Percentiles rank a stretch among this genome's conserved stretches.
Evolutionary conservation across 768 basidiomycete species (phyloP).

Genomic region (Pulveroboletus ravenelii): DNA sequence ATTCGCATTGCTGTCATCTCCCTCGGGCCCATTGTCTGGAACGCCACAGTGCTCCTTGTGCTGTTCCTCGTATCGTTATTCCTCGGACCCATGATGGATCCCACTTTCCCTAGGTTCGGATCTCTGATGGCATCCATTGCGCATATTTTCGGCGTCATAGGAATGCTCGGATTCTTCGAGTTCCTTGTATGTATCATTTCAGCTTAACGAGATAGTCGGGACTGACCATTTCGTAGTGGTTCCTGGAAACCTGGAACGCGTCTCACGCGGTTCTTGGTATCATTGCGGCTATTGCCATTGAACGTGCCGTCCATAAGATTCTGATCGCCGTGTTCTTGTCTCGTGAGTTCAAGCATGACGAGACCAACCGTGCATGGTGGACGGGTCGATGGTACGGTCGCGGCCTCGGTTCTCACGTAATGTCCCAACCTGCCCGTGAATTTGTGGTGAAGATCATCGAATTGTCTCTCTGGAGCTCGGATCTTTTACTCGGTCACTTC

Average conservation of each 20-base stretch:
- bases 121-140: constrained; percentile 89
- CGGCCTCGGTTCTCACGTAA: constrained; percentile 82
- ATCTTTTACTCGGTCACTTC: constrained; percentile 83
- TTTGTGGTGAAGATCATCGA: constrained; percentile 98
- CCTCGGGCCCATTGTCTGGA: constrained; percentile 93
- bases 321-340: constrained; percentile 91
- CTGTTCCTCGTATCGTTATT: constrained; percentile 89
- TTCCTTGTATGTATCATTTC: constrained; percentile 64
- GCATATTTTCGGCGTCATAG: constrained; percentile 75
- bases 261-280: constrained; percentile 92
- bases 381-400: constrained; percentile 97
- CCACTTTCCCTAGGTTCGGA: constrained; percentile 83
- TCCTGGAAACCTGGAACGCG: constrained; percentile 86
- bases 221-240: constrained; percentile 60
- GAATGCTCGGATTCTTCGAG: constrained; percentile 93
- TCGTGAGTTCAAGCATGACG: constrained; percentile 98
- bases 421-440: constrained; percentile 98
- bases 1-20: constrained; percentile 92
- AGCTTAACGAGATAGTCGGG: background rate
- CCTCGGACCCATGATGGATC: constrained; percentile 86
- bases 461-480: constrained; percentile 91
- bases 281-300: constrained; percentile 86
- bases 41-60: constrained; percentile 80
- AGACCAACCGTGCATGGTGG: constrained; percentile 99
- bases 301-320: constrained; percentile 90